These are phyloP conservation scores for Phytophthora ohioensis DNA, from an alignment of 352 stramenopile genomes.

Conservation along the genomic window DNA sequence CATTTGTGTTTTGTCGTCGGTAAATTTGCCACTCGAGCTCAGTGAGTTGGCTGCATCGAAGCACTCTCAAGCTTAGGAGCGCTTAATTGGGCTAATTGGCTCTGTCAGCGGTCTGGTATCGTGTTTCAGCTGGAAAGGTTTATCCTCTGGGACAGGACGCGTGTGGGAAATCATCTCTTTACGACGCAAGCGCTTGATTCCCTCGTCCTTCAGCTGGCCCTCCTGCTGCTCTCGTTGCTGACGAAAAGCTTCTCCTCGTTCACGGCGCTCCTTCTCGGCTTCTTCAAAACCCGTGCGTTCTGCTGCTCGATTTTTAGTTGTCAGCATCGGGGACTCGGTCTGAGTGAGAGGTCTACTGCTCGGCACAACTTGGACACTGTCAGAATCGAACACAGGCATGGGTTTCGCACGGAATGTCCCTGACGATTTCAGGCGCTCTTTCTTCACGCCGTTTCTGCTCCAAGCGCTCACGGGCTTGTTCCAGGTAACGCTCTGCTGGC, in stretches of 20 bases:
- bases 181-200: constrained; percentile 75
- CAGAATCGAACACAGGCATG: constrained; percentile 62
- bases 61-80: constrained; percentile 33
- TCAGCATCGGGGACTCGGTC: constrained; percentile 62
- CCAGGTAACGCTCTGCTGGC: constrained; percentile 58
- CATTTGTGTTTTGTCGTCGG: background rate
- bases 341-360: constrained; percentile 54
- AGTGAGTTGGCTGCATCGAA: background rate
- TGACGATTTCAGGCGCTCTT: constrained; percentile 45
- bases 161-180: constrained; percentile 82
- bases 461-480: constrained; percentile 67
- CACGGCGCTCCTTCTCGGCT: constrained; percentile 71
- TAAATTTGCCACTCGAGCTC: background rate
- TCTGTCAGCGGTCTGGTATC: constrained; percentile 60
- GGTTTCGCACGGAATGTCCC: constrained; percentile 69
- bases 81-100: constrained; percentile 56
- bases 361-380: constrained; percentile 39
- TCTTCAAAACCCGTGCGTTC: constrained; percentile 77
- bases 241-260: constrained; percentile 70
- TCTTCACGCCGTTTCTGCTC: constrained; percentile 68
- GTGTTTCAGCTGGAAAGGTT: constrained; percentile 60
- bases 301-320: constrained; percentile 63
- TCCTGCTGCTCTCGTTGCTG: constrained; percentile 61
- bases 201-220: constrained; percentile 62
- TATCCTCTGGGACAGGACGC: constrained; percentile 58